Evolutionary conservation across 2,329 filamentous ascomycete genomes (phyloP).

Genomic region (Septoria linicola): DNA sequence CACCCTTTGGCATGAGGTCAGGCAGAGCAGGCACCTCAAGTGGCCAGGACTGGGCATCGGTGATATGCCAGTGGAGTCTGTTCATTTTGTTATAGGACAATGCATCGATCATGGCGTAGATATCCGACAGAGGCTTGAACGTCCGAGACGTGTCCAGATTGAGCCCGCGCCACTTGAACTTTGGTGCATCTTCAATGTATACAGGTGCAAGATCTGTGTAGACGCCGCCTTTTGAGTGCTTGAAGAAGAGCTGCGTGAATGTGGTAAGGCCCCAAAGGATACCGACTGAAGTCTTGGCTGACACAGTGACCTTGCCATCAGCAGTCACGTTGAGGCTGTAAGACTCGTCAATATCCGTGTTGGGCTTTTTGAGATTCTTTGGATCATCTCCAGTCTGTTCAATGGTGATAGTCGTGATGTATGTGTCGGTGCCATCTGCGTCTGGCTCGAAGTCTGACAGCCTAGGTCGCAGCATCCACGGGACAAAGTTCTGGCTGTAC

Average conservation of each 20-base stretch:
- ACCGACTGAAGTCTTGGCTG: constrained; percentile 65
- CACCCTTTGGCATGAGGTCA: constrained; percentile 68
- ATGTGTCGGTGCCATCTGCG: constrained; percentile 39
- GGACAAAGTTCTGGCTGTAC: constrained; percentile 67
- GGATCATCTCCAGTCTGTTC: constrained; percentile 59
- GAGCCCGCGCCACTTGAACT: constrained; percentile 74
- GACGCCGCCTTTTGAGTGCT: constrained; percentile 57
- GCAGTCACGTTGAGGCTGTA: constrained; percentile 65
- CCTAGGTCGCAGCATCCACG: constrained; percentile 73
- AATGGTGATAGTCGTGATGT: constrained; percentile 62
- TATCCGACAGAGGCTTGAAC: constrained; percentile 65
- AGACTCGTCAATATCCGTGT: constrained; percentile 68
- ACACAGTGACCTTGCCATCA: constrained; percentile 61
- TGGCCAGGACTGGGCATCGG: constrained; percentile 83
- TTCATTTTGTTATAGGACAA: constrained; percentile 80
- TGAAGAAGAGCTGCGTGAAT: constrained; percentile 76
- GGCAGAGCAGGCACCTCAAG: constrained; percentile 75
- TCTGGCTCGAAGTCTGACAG: constrained; percentile 64
- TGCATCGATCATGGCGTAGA: constrained; percentile 74
- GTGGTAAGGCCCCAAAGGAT: constrained; percentile 72
- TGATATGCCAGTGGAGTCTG: constrained; percentile 75
- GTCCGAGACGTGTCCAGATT: constrained; percentile 76
- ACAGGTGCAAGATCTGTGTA: constrained; percentile 74
- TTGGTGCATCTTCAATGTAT: constrained; percentile 68
- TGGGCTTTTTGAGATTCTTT: constrained; percentile 57